phyloP scores from a whole-genome alignment of 2,329 filamentous ascomycete species.

The Cadophora luteo-olivacea region DNA sequence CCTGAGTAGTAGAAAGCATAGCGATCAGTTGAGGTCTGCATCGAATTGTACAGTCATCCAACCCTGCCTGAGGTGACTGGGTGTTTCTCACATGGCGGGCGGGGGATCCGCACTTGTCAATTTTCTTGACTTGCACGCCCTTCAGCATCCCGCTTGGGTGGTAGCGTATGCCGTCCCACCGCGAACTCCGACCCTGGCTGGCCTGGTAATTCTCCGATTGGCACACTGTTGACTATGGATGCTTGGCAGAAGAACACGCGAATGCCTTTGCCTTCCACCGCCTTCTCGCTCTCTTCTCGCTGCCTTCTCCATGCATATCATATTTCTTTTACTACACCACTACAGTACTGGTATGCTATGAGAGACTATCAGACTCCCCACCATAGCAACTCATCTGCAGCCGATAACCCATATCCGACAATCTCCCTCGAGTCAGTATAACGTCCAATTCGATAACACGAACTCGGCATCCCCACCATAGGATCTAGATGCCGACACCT shows the following conservation, averaged over 20 bases:
- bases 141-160: conserved; percentile 33
- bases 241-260: conserved; percentile 30
- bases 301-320: background rate
- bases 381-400: background rate
- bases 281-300: conserved; percentile 17
- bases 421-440: background rate
- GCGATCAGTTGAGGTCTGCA: background rate
- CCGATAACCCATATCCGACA: background rate
- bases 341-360: background rate
- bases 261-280: conserved; percentile 29
- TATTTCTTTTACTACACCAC: background rate
- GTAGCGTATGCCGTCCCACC: conserved; percentile 18
- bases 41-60: conserved; percentile 27
- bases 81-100: background rate
- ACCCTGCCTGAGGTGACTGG: conserved; percentile 1
- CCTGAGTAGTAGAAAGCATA: background rate
- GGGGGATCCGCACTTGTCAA: conserved; percentile 25
- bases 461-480: background rate
- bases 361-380: background rate
- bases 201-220: conserved; percentile 13
- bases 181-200: no score
- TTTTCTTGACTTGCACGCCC: conserved; percentile 37
- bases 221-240: conserved; percentile 18
- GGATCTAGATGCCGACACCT: background rate
- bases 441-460: background rate